Base-by-base conservation (phyloP, 2,329 filamentous ascomycete genomes). In the Phaeoacremonium minimum region DNA sequence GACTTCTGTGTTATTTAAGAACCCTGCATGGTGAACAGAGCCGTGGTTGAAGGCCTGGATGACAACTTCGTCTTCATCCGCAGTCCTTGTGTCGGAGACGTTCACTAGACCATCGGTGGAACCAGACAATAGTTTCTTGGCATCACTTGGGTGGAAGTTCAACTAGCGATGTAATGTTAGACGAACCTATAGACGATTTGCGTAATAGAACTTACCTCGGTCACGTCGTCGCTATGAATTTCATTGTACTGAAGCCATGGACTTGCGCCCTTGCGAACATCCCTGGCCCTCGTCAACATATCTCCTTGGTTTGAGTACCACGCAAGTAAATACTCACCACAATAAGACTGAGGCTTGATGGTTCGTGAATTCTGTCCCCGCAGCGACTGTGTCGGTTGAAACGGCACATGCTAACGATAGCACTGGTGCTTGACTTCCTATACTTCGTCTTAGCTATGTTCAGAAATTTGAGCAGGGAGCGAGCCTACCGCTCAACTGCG, bases 51-150 rank as follows among this genome's bases (percentile, higher is more conserved):
- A 80, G 11, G 87, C 85, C 59, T 88, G 84, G 40, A 85, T 68
- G 15, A 89, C 66, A 1, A 86, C 80, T 32, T 91, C 86, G 52
- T 91, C 86, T 59, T 91, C 86, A 47, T 87, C 83, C 14, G 69
- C 61, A 40, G 86, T 72, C 32, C 72, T 70, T 14, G 77, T 83
- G 61, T 93, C 82, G 60, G 84, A 87, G 31, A 91, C 67, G 52
- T 85, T 89, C 49, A 91, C 73, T 2, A 91, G 73, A 6, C 85
- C 85, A 58, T 93, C 87, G 12, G 85, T 91, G 26, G 84, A 87
- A 30, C 84, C 85, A 2, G 85, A 87, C 9, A 91, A 69, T 6
- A 91, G 72, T 13, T 85, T 64, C 30, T 74, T 69, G 1, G 75
- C 69, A 33, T 75, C 65, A 4, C 60, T 64, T 0, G 81, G 80